Evolutionary conservation across 345 rosid genomes (phyloP).

Genomic region (Lepidium sativum): DNA sequence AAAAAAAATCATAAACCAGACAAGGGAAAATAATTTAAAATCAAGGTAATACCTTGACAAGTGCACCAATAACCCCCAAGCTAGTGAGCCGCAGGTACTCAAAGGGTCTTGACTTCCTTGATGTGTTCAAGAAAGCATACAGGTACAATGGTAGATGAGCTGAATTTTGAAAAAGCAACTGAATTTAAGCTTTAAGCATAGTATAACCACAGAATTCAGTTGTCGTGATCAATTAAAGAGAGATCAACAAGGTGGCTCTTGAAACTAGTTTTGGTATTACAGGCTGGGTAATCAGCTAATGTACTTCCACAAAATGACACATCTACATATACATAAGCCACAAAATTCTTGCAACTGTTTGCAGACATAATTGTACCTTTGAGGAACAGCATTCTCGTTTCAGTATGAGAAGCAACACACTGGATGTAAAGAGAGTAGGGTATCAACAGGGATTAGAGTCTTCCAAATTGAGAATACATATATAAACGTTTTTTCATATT

Average conservation of each 20-base stretch:
- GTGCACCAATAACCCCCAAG: slow-evolving; percentile 55
- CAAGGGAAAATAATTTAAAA: background rate
- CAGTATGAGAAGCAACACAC: slow-evolving; percentile 52
- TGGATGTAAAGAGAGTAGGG: slow-evolving; percentile 13
- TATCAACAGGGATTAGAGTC: background rate
- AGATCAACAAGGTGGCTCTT: background rate
- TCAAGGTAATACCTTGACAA: slow-evolving; percentile 42
- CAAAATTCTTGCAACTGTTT: background rate
- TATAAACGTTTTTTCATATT: background rate
- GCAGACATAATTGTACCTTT: slow-evolving; percentile 31
- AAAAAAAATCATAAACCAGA: background rate
- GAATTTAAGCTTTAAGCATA: background rate
- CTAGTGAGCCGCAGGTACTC: slow-evolving; percentile 47
- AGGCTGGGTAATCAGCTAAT: background rate
- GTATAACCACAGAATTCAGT: background rate
- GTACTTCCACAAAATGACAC: background rate
- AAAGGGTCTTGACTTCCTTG: slow-evolving; percentile 27
- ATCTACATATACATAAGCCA: background rate
- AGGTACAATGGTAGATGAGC: slow-evolving; percentile 43
- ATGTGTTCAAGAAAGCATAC: slow-evolving; percentile 36
- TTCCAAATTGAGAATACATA: background rate
- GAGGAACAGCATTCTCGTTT: slow-evolving; percentile 34
- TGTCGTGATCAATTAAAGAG: background rate
- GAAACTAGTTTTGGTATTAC: background rate
- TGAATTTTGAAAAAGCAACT: slow-evolving; percentile 23